Evolutionary conservation across 2,329 filamentous ascomycete genomes (phyloP), one percentile per base, ranked within the genome.

Genomic region (Talaromyces albobiverticillius): DNA sequence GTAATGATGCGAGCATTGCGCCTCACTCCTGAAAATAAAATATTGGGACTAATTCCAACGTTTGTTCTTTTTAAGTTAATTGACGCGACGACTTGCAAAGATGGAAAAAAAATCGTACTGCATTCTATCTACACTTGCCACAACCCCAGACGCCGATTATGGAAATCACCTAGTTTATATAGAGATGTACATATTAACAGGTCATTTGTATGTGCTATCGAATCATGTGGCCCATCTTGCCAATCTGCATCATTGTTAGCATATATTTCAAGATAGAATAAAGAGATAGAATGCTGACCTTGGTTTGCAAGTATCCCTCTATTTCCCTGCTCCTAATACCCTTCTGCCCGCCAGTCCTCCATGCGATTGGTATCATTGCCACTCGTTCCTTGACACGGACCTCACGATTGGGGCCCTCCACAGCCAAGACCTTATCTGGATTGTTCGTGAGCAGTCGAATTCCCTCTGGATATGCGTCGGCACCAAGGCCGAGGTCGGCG

Each of bases 371-470:
- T 55, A 99, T 86, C 94, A 99, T 99, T 1, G 92, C 87, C 11
- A 99, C 92, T 43, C 94, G 78, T 73, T 97, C 93, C 61, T 82
- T 89, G 2, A 99, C 94, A 8, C 88, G 81, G 11, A 99, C 81
- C 73, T 99, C 93, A 10, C 91, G 79, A 60, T 89, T 89, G 0
- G 92, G 92, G 0, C 94, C 94, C 70, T 99, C 94, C 0, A 99
- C 89, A 0, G 94, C 94, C 14, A 90, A 80, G 40, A 99, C 89
- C 77, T 99, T 99, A 64, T 99, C 94, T 0, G 94, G 94, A 65
- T 99, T 99, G 70, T 99, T 99, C 9, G 94, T 99, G 63, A 99
- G 75, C 48, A 99, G 75, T 32, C 89, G 80, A 51, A 97, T 86
- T 13, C 75, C 75, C 26, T 71, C 65, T 22, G 67, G 63, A 25